These are phyloP conservation scores for Aphanocladium album DNA, from an alignment of 2,329 filamentous ascomycete genomes.

Conservation along the genomic window DNA sequence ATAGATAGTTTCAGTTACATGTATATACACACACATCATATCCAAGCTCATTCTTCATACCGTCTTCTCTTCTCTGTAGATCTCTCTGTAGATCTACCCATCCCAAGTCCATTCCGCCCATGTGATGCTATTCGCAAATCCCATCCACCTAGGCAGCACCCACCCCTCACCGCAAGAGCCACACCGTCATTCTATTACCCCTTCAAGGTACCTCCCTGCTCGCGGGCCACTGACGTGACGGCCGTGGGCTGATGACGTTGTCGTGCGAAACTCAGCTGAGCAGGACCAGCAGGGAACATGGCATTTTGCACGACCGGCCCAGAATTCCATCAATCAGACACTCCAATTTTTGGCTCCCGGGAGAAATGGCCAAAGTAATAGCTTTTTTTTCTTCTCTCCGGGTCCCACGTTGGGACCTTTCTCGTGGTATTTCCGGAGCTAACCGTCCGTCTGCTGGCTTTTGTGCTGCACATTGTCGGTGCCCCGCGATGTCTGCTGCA, in stretches of 20 bases:
- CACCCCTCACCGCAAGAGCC: too few relatives aligned
- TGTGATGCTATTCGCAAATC: too few relatives aligned
- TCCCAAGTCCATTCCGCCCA: too few relatives aligned
- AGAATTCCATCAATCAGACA: conserved; percentile 6
- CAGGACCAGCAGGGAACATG: background rate
- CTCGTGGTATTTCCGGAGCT: background rate
- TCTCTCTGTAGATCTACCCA: too few relatives aligned
- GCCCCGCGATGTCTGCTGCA: background rate
- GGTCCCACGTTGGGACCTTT: background rate
- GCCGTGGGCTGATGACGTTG: background rate
- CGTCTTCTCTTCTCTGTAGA: too few relatives aligned
- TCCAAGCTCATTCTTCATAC: too few relatives aligned
- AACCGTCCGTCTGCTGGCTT: background rate
- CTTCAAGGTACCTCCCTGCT: background rate
- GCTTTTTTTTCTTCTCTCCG: background rate
- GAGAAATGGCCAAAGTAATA: background rate
- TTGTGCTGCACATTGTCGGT: background rate
- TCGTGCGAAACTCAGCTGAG: background rate
- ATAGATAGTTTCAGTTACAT: too few relatives aligned
- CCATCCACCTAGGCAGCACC: too few relatives aligned
- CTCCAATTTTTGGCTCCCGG: background rate
- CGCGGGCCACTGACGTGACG: background rate
- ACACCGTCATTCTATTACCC: too few relatives aligned
- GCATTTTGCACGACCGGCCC: conserved; percentile 1
- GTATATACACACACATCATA: too few relatives aligned